Evolutionary conservation across 176 grass and related monocot species (phyloP).

Genomic region (Avena atlantica): DNA sequence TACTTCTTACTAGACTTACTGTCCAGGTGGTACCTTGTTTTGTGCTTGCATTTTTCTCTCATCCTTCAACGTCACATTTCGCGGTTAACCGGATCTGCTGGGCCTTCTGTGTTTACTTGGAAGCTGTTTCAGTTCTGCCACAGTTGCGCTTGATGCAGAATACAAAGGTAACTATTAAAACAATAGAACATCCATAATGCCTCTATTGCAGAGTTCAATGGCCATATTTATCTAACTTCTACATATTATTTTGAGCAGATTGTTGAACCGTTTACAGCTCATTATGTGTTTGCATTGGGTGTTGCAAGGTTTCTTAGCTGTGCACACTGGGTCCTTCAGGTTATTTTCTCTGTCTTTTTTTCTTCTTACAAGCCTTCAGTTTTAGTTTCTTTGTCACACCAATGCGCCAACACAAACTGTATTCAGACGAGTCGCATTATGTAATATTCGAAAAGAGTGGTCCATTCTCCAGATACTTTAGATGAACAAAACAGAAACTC

Average conservation of each 20-base stretch:
- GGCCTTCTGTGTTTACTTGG: conserved; percentile 98
- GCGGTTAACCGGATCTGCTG: conserved; percentile 88
- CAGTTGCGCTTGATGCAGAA: conserved; percentile 98
- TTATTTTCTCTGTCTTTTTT: conserved; percentile 47
- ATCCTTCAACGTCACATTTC: conserved; percentile 93
- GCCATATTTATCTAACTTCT: conserved; percentile 36
- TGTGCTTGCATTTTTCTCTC: conserved; percentile 64
- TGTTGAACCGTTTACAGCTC: conserved; percentile 97
- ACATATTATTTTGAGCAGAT: conserved; percentile 52
- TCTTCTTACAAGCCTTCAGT: background rate
- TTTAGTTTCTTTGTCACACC: background rate
- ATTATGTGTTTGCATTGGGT: conserved; percentile 97
- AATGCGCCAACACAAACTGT: background rate
- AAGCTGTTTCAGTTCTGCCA: conserved; percentile 96
- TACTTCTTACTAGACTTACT: conserved; percentile 23
- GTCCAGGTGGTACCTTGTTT: conserved; percentile 81
- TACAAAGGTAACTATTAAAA: conserved; percentile 72
- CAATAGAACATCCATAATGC: conserved; percentile 2
- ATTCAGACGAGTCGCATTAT: background rate
- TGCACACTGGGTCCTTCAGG: conserved; percentile 99
- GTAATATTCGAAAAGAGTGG: background rate
- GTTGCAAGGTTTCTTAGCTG: conserved; percentile 98
- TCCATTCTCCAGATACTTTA: background rate
- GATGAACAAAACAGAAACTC: background rate
- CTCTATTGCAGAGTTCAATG: conserved; percentile 19